phyloP scores from a whole-genome alignment of 106 monocot species.

The Apostasia shenzhenica region DNA sequence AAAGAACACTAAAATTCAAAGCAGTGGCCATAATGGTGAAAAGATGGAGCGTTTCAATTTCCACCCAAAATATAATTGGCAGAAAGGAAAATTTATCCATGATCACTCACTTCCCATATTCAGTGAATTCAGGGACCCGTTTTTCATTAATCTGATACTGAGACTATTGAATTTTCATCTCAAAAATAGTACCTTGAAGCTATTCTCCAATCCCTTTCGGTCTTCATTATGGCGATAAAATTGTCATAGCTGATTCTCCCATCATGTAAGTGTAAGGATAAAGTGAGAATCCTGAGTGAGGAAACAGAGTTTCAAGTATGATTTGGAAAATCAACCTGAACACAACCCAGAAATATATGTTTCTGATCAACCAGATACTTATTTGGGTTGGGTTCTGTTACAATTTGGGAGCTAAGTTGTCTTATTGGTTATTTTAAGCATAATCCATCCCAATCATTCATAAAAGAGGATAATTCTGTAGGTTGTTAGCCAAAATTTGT shows the following conservation, averaged over 20 bases:
- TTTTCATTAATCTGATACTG: slow-evolving; percentile 26
- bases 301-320: no score
- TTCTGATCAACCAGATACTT: no score
- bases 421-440: no score
- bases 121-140: slow-evolving; percentile 12
- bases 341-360: no score
- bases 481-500: no score
- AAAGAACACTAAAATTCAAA: no score
- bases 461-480: no score
- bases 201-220: slow-evolving; percentile 26
- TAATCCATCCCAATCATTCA: no score
- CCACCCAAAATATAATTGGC: background rate
- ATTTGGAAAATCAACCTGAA: no score
- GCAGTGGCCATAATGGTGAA: background rate
- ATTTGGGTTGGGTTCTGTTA: no score
- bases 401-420: no score
- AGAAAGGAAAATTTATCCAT: background rate
- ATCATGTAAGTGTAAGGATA: slow-evolving; percentile 1
- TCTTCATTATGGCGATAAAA: slow-evolving; percentile 28
- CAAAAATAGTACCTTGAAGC: slow-evolving; percentile 21
- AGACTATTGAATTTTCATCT: slow-evolving; percentile 30
- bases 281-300: no score
- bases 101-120: background rate
- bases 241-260: slow-evolving; percentile 23
- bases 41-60: background rate